phyloP scores from a whole-genome alignment of 106 monocot genomes.

The Acanthochlamys bracteata region DNA sequence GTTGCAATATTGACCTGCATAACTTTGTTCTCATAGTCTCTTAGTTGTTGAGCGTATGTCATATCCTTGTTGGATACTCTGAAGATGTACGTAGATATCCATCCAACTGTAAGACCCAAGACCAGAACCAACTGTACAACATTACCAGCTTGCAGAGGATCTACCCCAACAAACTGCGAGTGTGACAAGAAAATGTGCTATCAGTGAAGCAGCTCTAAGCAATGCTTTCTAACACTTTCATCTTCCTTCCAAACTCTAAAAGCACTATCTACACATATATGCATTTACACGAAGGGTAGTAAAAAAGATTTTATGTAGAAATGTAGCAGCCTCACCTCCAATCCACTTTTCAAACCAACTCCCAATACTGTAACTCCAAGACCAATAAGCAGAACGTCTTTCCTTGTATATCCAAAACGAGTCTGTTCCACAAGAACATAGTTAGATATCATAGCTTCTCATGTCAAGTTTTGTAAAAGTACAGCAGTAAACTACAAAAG shows the following conservation, averaged over 20 bases:
- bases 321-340: conserved; percentile 51
- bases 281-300: no score
- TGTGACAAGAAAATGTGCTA: background rate
- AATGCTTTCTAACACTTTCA: background rate
- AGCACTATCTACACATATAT: no score
- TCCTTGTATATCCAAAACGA: conserved; percentile 85
- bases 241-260: no score
- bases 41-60: conserved; percentile 91
- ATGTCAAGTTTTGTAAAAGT: background rate
- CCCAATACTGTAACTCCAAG: conserved; percentile 61
- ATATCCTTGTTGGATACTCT: conserved; percentile 96
- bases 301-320: background rate
- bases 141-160: conserved; percentile 86
- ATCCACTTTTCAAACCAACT: conserved; percentile 67
- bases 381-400: conserved; percentile 94
- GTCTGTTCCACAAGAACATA: conserved; percentile 23
- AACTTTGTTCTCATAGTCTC: conserved; percentile 88
- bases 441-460: background rate
- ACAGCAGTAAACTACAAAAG: background rate
- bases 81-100: conserved; percentile 94
- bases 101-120: conserved; percentile 82
- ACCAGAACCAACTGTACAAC: conserved; percentile 83
- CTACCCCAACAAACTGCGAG: conserved; percentile 69
- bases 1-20: conserved; percentile 57
- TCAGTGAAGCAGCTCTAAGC: background rate